A percentile compares a stretch with the other conserved stretches of the same genome.
phyloP scores from a whole-genome alignment of 441 rosid genomes.

The Sinapis alba region DNA sequence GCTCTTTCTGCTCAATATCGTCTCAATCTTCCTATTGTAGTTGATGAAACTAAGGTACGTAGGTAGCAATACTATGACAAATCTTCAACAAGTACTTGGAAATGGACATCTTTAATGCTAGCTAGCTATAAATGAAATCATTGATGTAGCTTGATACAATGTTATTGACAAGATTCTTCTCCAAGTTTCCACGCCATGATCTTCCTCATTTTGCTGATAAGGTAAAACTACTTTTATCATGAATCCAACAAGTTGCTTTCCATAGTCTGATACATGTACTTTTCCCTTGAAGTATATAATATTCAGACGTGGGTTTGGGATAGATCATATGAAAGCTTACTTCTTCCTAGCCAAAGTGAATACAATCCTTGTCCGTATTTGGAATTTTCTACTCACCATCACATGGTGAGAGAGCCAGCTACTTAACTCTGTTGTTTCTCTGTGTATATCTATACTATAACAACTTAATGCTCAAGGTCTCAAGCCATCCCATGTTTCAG shows the following conservation, averaged over 20 bases:
- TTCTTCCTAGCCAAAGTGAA: conserved; percentile 37
- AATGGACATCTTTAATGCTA: background rate
- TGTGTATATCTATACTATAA: background rate
- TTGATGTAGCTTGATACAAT: conserved; percentile 65
- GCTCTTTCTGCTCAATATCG: conserved; percentile 91
- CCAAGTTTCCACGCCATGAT: conserved; percentile 56
- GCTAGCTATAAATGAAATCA: conserved; percentile 11
- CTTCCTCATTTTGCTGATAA: conserved; percentile 76
- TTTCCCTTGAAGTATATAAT: conserved; percentile 49
- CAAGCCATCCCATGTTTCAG: conserved; percentile 37
- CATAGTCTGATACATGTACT: background rate
- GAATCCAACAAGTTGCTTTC: background rate
- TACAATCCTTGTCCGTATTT: no score
- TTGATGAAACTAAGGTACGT: conserved; percentile 83
- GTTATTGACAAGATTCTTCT: conserved; percentile 58
- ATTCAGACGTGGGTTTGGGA: conserved; percentile 83
- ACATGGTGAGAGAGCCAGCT: background rate
- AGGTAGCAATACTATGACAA: background rate
- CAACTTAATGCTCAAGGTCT: no score
- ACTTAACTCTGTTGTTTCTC: background rate
- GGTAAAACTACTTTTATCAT: conserved; percentile 42
- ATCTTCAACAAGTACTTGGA: background rate
- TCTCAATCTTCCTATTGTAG: conserved; percentile 79
- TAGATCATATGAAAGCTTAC: conserved; percentile 67
- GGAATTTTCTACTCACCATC: no score